Conservation (phyloP, 208 protist species). For the Trypanosomatidae sp. region DNA sequence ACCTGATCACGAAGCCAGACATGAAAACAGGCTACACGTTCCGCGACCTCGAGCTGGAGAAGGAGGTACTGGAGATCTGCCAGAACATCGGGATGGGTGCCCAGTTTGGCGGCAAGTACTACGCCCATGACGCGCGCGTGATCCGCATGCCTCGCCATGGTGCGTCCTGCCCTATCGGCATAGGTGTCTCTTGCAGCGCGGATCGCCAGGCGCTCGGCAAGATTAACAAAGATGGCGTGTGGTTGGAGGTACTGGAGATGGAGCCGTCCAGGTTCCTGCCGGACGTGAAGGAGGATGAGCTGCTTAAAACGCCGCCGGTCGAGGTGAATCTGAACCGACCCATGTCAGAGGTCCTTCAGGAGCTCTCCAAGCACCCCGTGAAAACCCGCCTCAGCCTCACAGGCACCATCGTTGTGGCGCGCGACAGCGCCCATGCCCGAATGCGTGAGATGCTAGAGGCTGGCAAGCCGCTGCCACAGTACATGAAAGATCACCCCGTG, state of each 20-base stretch:
- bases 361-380: slow-evolving; percentile 89
- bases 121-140: slow-evolving; percentile 96
- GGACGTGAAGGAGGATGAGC: slow-evolving; percentile 81
- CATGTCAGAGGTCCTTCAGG: slow-evolving; percentile 83
- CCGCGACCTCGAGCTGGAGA: slow-evolving; percentile 94
- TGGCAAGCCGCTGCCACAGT: slow-evolving; percentile 90
- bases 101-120: slow-evolving; percentile 99
- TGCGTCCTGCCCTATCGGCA: slow-evolving; percentile 90
- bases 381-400: slow-evolving; percentile 94
- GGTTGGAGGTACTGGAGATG: slow-evolving; percentile 95
- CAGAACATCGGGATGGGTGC: slow-evolving; percentile 94
- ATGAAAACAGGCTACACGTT: slow-evolving; percentile 87
- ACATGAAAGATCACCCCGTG: slow-evolving; percentile 95
- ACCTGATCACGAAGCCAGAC: slow-evolving; percentile 92
- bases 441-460: slow-evolving; percentile 90
- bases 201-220: slow-evolving; percentile 94
- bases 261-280: slow-evolving; percentile 95
- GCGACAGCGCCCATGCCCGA: slow-evolving; percentile 97
- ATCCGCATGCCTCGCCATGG: slow-evolving; percentile 94
- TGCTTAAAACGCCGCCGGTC: slow-evolving; percentile 73
- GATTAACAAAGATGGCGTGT: slow-evolving; percentile 96
- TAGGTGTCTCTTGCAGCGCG: slow-evolving; percentile 98
- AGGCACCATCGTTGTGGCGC: slow-evolving; percentile 96
- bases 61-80: slow-evolving; percentile 88
- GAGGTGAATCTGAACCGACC: slow-evolving; percentile 93